phyloP scores from a whole-genome alignment of 164 flowering plant genomes.

The Paratinospora sagittata region DNA sequence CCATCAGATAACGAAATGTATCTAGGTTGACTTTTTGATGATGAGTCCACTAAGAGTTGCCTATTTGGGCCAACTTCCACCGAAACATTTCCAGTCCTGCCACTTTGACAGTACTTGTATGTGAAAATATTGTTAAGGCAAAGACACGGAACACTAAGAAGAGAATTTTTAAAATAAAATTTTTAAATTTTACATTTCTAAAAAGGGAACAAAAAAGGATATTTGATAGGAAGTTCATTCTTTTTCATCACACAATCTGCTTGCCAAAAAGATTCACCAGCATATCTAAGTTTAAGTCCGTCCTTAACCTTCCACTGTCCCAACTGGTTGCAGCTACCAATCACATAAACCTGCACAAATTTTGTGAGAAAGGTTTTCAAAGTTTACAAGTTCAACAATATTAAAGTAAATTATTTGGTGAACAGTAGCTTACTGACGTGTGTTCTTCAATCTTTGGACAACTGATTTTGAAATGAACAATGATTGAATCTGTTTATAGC shows the following conservation, averaged over 20 bases:
- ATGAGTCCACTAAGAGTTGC: constrained; percentile 44
- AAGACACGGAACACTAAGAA: neutral
- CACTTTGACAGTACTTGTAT: constrained; percentile 65
- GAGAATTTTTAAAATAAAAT: neutral
- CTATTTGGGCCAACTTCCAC: constrained; percentile 63
- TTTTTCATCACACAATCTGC: constrained; percentile 52
- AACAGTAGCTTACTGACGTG: constrained; percentile 46
- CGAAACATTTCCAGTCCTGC: constrained; percentile 38
- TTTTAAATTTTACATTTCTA: neutral
- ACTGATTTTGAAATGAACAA: constrained; percentile 76
- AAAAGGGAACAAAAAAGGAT: constrained; percentile 47
- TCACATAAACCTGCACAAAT: constrained; percentile 59
- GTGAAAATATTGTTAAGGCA: constrained; percentile 55
- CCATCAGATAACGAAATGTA: constrained; percentile 79
- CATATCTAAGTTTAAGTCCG: constrained; percentile 66
- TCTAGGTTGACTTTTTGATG: constrained; percentile 34
- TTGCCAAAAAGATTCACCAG: constrained; percentile 75
- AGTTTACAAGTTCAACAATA: neutral
- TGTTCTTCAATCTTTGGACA: constrained; percentile 66
- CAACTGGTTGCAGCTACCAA: constrained; percentile 55
- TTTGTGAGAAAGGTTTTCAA: neutral
- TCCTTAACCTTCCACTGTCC: constrained; percentile 76
- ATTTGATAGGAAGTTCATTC: constrained; percentile 73
- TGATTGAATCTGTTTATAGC: constrained; percentile 46
- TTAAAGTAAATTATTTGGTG: constrained; percentile 1